Conservation (phyloP, 306 rosid genomes). For the Fragaria ananassa region DNA sequence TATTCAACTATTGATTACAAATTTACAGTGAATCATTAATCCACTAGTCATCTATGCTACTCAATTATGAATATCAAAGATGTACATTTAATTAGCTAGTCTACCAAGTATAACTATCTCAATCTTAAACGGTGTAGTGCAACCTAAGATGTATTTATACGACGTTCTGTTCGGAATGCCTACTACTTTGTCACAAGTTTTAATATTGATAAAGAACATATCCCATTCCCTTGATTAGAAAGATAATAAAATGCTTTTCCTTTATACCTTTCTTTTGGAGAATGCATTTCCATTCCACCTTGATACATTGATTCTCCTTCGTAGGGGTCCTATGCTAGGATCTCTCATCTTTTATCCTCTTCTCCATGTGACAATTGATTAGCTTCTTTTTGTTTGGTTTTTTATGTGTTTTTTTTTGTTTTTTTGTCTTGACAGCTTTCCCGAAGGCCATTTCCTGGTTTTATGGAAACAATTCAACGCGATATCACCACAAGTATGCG, state of each 20-base stretch:
- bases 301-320: neutral
- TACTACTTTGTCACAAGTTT: neutral
- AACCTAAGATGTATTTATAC: neutral
- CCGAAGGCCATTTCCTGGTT: slow-evolving; percentile 61
- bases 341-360: slow-evolving; percentile 19
- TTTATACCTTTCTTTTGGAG: neutral
- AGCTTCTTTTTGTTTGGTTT: neutral
- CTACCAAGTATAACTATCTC: neutral
- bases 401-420: neutral
- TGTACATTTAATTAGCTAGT: neutral
- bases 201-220: neutral
- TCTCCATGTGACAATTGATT: slow-evolving; percentile 9
- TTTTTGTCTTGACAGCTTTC: slow-evolving; percentile 46
- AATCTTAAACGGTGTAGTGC: neutral
- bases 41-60: neutral
- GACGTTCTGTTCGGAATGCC: neutral
- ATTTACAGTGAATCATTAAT: neutral
- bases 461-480: slow-evolving; percentile 65
- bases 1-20: neutral
- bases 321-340: neutral
- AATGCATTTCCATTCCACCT: neutral
- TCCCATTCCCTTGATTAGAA: neutral
- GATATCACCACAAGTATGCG: slow-evolving; percentile 90
- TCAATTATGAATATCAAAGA: neutral
- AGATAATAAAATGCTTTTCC: neutral